These are phyloP conservation scores for Blastobotrys indianensis DNA, from an alignment of 1,139 yeast genomes.

Conservation along the genomic window DNA sequence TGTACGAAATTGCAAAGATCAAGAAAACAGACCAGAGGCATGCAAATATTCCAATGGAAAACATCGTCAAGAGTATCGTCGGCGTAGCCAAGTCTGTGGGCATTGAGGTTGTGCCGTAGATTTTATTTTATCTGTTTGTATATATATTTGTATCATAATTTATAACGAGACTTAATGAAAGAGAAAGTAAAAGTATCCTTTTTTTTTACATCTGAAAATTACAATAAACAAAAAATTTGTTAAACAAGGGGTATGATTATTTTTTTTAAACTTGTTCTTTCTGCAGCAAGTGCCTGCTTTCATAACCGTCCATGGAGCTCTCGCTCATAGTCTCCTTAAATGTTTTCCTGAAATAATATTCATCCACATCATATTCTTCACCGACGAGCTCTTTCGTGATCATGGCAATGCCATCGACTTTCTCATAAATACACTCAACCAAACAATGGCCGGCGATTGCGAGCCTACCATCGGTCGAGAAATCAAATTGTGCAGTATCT, in stretches of 20 bases:
- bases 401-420: slow-evolving; percentile 26
- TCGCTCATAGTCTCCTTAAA: too few relatives aligned
- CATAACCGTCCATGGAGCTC: too few relatives aligned
- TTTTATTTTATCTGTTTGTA: not conserved
- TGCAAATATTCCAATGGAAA: slow-evolving; percentile 60
- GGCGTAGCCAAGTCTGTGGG: slow-evolving; percentile 89
- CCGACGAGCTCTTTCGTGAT: slow-evolving; percentile 29
- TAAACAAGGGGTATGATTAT: too few relatives aligned
- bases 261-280: too few relatives aligned
- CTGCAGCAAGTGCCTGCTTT: too few relatives aligned
- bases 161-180: not conserved
- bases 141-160: not conserved
- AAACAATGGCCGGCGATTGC: slow-evolving; percentile 24
- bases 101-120: slow-evolving; percentile 65
- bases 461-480: slow-evolving; percentile 22
- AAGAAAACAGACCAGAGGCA: slow-evolving; percentile 66
- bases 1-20: slow-evolving; percentile 91
- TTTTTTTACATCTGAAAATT: too few relatives aligned
- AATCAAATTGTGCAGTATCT: slow-evolving; percentile 2
- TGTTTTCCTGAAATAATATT: slow-evolving; percentile 5
- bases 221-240: too few relatives aligned
- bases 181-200: too few relatives aligned
- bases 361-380: slow-evolving; percentile 26
- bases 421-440: slow-evolving; percentile 24
- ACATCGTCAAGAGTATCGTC: slow-evolving; percentile 74